Base-by-base conservation (phyloP, 768 basidiomycete genomes). In the Boletus speciosus region DNA sequence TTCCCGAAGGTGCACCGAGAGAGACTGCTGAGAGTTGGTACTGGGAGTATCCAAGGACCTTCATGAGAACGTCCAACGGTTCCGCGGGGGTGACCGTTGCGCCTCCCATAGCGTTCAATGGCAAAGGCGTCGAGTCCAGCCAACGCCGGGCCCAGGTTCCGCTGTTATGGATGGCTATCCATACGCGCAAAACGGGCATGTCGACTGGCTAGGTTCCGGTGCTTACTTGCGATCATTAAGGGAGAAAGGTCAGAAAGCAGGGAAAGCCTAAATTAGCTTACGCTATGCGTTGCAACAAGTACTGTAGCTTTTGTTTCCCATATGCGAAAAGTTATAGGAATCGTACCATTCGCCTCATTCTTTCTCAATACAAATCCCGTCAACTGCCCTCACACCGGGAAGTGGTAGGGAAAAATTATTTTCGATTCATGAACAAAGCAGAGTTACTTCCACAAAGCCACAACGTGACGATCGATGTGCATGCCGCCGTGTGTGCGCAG, bases 191-290 rank as follows among this genome's bases (percentile, higher is more conserved):
- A 35, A 47, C 4, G 23, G 6, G 14, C 16, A n/a, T 15, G 36
- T 25, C 32, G 21, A 47, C 34, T 36, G 39, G 41, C 9, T 40
- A 34, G 37, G 38, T 25, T 34, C 14, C 29, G 23, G 2, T 48
- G 14, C 9, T 35, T 38, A 8, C 21, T 47, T 55, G 56, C 56
- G 61, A 52, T 56, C 61, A 61, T 61, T 29, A 64, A 51, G 63
- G 64, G 43, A 31, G 23, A 6, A 36, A 6, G 15, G 51, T 49
- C 48, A 48, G 48, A 27, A n/a, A 42, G 19, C n/a, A 35, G 4
- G 47, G 39, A 11, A 29, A 16, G 16, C 44, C 34, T 8, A 11
- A 56, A 35, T 57, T 57, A 40, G 51, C 14, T n/a, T 12, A 34
- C 16, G 50, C 52, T 38, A 38, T 54, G 43, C 55, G 36, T 27